Evolutionary conservation across 495 filamentous ascomycete genomes (phyloP), one percentile per base, ranked within the genome.

Genomic region (Amphirosellinia nigrospora): DNA sequence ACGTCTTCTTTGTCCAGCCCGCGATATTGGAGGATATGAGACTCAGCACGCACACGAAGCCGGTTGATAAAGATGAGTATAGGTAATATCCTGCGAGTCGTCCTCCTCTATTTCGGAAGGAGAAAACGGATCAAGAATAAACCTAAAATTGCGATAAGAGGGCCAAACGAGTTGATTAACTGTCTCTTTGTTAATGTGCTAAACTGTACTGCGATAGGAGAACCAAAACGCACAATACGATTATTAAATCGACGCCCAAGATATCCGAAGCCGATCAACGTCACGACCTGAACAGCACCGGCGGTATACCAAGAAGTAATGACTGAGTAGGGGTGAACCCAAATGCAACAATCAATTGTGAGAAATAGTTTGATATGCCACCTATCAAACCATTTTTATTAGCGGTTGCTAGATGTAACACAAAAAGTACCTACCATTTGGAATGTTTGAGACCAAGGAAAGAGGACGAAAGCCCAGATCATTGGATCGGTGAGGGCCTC

Each of bases 1-100:
- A n/a, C n/a, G 90, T 92, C 78, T 92, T 92, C 81, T 92, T 92
- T 11, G 91, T 92, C 75, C 91, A 92, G 21, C 90, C 90, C 0
- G 90, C 88, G 8, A 92, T 86, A 70, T 93, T 92, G 26, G 85
- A 87, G 0, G 85, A 85, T 53, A 91, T 87, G 64, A 91, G 81
- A 1, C 87, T 86, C 64, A 90, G 80, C 0, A 80, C 78, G 52
- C 87, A 82, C 0, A 89, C 88, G 75, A 91, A 86, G 7, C 85
- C 85, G 19, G 87, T 89, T 2, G 90, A 83, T 61, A 78, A 82
- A 9, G 87, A 82, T 76, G 88, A 84, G 0, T 88, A 90, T 46
- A 91, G 79, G 73, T 92, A 92, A 74, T 89, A 90, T 2, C 88
- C 89, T 5, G 85, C 86, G 36, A 92, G 80, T 9, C 89, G 81